phyloP scores from a whole-genome alignment of 2,329 filamentous ascomycete genomes.

The Cercospora sesami region DNA sequence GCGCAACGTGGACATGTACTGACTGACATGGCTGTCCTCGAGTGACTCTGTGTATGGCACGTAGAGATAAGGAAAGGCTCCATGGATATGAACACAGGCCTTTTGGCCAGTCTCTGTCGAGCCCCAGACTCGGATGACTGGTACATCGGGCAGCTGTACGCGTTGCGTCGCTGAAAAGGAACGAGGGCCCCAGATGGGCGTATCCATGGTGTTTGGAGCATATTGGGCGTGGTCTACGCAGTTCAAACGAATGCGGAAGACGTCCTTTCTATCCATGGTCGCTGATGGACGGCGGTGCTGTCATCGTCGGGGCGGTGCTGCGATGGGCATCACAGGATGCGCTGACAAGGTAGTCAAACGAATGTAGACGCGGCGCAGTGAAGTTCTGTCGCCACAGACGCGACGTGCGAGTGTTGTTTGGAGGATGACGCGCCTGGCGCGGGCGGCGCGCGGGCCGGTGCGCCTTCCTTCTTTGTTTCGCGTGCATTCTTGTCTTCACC shows the following conservation, averaged over 20 bases:
- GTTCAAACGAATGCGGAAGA: conserved; percentile 86
- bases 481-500: neutral
- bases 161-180: conserved; percentile 62
- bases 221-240: conserved; percentile 95
- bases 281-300: conserved; percentile 20
- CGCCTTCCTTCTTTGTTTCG: neutral
- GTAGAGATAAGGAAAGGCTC: conserved; percentile 94
- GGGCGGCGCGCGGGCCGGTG: neutral
- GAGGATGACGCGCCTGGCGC: neutral
- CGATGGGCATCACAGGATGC: conserved; percentile 2
- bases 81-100: conserved; percentile 92
- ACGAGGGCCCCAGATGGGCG: conserved; percentile 56
- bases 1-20: conserved; percentile 76
- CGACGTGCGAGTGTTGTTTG: neutral
- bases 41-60: conserved; percentile 47
- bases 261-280: conserved; percentile 34
- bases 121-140: conserved; percentile 87
- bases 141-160: conserved; percentile 69
- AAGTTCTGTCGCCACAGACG: neutral
- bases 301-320: conserved; percentile 30
- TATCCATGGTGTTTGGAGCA: conserved; percentile 75
- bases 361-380: neutral
- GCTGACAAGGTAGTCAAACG: neutral
- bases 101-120: conserved; percentile 93
- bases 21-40: conserved; percentile 57